Base-by-base conservation (phyloP, 768 basidiomycete species). In the Suillus luteus region DNA sequence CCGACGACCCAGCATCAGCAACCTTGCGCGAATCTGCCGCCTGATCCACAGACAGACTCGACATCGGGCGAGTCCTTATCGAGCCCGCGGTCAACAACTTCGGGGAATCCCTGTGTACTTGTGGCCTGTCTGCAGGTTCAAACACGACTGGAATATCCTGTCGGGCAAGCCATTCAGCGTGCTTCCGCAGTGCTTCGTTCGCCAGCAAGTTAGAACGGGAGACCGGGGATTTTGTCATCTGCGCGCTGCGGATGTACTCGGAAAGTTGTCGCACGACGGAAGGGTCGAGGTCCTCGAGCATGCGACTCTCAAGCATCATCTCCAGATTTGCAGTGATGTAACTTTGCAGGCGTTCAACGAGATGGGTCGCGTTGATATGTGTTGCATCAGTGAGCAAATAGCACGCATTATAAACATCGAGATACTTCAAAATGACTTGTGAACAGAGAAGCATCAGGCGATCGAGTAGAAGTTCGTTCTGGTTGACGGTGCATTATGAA, bases 401-500 rank as follows among this genome's bases (percentile, higher is more conserved):
- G 64, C 88, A 89, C 1, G 87, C 91, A 64, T 97, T 99, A 74
- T 85, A 79, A 64, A 89, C 80, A 61, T 85, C 89, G 59, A 89
- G 80, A 71, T 86, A 82, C 44, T 80, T 78, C 43, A 95, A 80
- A 59, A 98, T 83, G 49, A 90, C 82, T 10, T 80, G 78, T 1
- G 95, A 96, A 77, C 95, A 97, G 31, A 96, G 77, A 2, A 92
- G 82, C 41, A 93, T 84, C 22, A 99, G 84, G 22, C 89, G 87
- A 70, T 93, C 92, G n/a, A 98, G 79, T 10, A 97, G 83, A 3
- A 99, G 78, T 75, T 99, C 95, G 66, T 91, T 95, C 90, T 96
- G 17, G 24, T 40, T 27, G 24, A 10, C 15, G 59, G 38, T 22
- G 35, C 0, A 33, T n/a, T 15, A 43, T n/a, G 60, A 3, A 63